Base-by-base conservation (phyloP, 371 early-diverging fungal species). In the Chytridiales sp. region DNA sequence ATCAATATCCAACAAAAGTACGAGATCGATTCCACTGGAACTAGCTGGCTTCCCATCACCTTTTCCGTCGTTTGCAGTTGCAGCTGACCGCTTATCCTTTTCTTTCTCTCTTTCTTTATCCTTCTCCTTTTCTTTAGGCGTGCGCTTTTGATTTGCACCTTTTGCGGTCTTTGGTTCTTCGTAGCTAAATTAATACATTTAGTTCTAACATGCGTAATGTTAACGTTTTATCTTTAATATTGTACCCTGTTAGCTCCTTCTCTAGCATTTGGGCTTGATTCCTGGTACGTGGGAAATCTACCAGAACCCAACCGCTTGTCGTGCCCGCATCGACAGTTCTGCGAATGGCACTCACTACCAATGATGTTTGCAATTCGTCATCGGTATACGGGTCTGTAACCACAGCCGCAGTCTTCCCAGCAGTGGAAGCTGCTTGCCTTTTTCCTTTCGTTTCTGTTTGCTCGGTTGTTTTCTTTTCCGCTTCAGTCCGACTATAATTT, bases 121-220 rank as follows among this genome's bases (percentile, higher is more conserved):
- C 35, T 64, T 69, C 41, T 61, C 67, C 29, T 46, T 59, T n/a
- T 68, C 67, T 47, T 69, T 77, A 43, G 67, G 62, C 15, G 64
- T 59, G 11, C 82, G 53, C 55, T 82, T 82, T 4, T 78, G 66
- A 48, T 75, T 72, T 15, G 80, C 78, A 26, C 66, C 74, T 61
- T 81, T 81, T 19, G 76, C 67, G 4, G 79, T 78, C 48, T 81
- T 81, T 1, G 79, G 81, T 46, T 82, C 83, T 59, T 82, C 83
- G 55, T 81, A 81, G 6, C 78, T 78, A 42, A 1, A 43, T 5
- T n/a, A n/a, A n/a, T n/a, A n/a, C n/a, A n/a, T n/a, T n/a, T n/a
- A n/a, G n/a, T n/a, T n/a, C n/a, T n/a, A n/a, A n/a, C n/a, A n/a
- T n/a, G n/a, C n/a, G n/a, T n/a, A n/a, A n/a, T n/a, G n/a, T n/a